These are phyloP conservation scores for Eucalyptus tenuipes DNA, from an alignment of 345 rosid genomes.

Conservation along the genomic window DNA sequence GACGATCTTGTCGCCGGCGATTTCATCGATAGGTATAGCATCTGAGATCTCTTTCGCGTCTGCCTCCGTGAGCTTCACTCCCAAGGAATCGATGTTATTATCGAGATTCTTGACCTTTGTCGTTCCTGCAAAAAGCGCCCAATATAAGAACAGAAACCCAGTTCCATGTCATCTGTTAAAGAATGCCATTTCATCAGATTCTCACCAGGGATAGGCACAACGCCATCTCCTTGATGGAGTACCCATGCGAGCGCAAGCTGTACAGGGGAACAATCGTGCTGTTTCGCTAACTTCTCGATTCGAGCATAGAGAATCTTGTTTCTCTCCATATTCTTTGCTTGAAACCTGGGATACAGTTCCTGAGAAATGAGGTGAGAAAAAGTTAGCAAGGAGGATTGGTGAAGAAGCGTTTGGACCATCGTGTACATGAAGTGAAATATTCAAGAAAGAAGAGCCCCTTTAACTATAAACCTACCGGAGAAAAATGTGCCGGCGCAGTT, in stretches of 20 bases:
- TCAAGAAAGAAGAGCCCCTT: neutral
- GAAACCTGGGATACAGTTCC: neutral
- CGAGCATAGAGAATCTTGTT: slow-evolving; percentile 6
- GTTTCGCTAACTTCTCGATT: too few relatives aligned
- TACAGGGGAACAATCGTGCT: neutral
- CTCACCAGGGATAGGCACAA: slow-evolving; percentile 31
- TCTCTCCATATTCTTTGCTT: neutral
- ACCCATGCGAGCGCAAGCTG: slow-evolving; percentile 37
- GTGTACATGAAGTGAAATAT: neutral
- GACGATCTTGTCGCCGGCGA: slow-evolving; percentile 2
- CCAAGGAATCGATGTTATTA: slow-evolving; percentile 21
- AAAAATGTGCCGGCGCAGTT: neutral
- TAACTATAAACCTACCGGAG: neutral
- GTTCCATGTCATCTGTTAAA: neutral
- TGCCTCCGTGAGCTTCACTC: slow-evolving; percentile 18
- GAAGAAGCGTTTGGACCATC: neutral
- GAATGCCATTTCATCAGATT: neutral
- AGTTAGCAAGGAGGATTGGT: neutral
- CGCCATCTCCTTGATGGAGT: slow-evolving; percentile 26
- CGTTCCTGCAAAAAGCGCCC: slow-evolving; percentile 11
- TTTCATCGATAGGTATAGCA: slow-evolving; percentile 9
- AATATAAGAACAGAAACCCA: neutral
- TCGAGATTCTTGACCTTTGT: slow-evolving; percentile 40
- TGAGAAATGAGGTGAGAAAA: neutral
- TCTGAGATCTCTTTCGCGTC: slow-evolving; percentile 16